Conservation (phyloP, 2,329 filamentous ascomycete species). For the Pseudogymnoascus sp. region DNA sequence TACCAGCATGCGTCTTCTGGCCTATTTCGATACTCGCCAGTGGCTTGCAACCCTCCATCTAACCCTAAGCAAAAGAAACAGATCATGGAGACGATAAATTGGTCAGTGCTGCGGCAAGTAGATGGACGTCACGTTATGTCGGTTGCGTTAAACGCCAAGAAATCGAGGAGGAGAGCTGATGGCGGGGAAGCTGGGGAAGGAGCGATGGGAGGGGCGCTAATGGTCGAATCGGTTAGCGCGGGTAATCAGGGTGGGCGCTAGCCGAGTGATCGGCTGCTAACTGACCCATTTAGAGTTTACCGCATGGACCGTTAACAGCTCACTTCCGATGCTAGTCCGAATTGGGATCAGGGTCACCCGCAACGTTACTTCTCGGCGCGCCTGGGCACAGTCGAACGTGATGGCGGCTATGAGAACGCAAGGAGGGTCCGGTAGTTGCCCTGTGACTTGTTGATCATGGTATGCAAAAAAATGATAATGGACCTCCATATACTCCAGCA, state of each 20-base stretch:
- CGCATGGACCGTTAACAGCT: background rate
- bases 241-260: background rate
- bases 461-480: background rate
- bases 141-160: background rate
- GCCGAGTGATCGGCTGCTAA: background rate
- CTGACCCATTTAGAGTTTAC: background rate
- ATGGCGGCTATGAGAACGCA: background rate
- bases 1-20: background rate
- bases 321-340: background rate
- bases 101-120: background rate
- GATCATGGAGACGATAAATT: background rate
- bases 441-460: slow-evolving; percentile 1
- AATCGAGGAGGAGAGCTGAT: background rate
- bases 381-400: background rate
- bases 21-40: background rate
- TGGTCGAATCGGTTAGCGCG: background rate
- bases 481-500: background rate
- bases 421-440: background rate
- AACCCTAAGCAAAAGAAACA: background rate
- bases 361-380: background rate
- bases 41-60: background rate
- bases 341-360: background rate
- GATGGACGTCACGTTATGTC: background rate
- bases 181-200: background rate
- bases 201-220: background rate